These are phyloP conservation scores for Rhizopogon rudus DNA, from an alignment of 768 basidiomycete genomes.

Conservation along the genomic window DNA sequence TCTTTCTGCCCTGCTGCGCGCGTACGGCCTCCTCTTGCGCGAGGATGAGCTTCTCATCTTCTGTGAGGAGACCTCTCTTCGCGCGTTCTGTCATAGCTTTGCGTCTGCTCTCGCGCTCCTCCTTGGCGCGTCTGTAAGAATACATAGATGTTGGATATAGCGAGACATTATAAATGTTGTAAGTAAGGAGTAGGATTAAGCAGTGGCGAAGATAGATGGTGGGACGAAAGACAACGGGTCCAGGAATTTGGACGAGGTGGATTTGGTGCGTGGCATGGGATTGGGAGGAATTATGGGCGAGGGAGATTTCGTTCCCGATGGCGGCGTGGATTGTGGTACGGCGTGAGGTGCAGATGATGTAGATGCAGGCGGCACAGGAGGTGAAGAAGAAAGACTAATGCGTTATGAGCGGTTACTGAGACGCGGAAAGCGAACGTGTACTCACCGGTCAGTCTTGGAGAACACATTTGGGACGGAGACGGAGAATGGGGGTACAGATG, in stretches of 20 bases:
- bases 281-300: not conserved
- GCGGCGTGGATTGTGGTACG: constrained; percentile 26
- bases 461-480: constrained; percentile 31
- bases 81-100: not conserved
- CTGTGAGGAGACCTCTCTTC: not conserved
- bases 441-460: constrained; percentile 63
- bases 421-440: constrained; percentile 14
- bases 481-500: constrained; percentile 7
- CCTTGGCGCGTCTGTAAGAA: constrained; percentile 57
- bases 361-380: constrained; percentile 14
- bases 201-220: constrained; percentile 60
- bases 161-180: constrained; percentile 5
- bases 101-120: constrained; percentile 61
- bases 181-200: constrained; percentile 35
- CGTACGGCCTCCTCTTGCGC: not conserved
- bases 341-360: constrained; percentile 10
- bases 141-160: constrained; percentile 14
- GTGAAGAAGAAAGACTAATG: constrained; percentile 37
- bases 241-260: constrained; percentile 3
- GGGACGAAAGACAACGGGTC: constrained; percentile 52
- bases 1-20: not conserved
- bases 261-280: not conserved
- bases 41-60: not conserved
- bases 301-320: constrained; percentile 28
- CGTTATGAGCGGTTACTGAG: constrained; percentile 63